Base-by-base conservation (phyloP, 352 stramenopile species). In the Pythium biforme region DNA sequence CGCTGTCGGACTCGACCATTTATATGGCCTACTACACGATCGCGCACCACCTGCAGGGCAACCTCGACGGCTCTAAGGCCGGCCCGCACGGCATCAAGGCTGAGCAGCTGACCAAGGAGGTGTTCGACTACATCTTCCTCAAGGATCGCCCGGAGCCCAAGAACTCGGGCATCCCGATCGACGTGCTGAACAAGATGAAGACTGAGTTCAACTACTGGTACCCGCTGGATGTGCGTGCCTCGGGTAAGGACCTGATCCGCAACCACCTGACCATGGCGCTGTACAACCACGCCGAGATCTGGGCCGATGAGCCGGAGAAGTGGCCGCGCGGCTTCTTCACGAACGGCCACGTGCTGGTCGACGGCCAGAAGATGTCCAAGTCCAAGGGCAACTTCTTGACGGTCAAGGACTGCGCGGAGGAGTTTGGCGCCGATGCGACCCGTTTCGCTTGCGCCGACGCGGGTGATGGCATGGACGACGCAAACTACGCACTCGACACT, bases 21-120 rank as follows among this genome's bases (percentile, higher is more conserved):
- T 99, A 99, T 85, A 99, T 99, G 98, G 96, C 98, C 27, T 99
- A 99, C 79, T 99, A 99, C 76, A 99, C 97, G 11, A 99, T 99
- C 64, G 93, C 97, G 6, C 96, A 99, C 81, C 84, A 99, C 71
- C 77, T 99, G 59, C 97, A 99, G 68, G 69, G 72, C 69, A 98
- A 98, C 81, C 67, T 99, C 27, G 93, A 99, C 69, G 97, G 97
- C 29, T 94, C 90, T 20, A 73, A 88, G 50, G 83, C 89, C 31
- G 95, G 94, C 31, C 95, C 92, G 23, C 77, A 91, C 64, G 82
- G 81, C 47, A 93, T 97, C 65, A 85, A 79, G 62, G 68, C 88
- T 1, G 85, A 94, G 63, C 76, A 95, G 64, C 72, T 96, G 75
- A 99, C 95, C 7, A 92, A 98, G 70, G 94, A 97, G 51, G 96